Evolutionary conservation across 495 filamentous ascomycete genomes (phyloP).

Genomic region (Rhizodiscina lignyota): DNA sequence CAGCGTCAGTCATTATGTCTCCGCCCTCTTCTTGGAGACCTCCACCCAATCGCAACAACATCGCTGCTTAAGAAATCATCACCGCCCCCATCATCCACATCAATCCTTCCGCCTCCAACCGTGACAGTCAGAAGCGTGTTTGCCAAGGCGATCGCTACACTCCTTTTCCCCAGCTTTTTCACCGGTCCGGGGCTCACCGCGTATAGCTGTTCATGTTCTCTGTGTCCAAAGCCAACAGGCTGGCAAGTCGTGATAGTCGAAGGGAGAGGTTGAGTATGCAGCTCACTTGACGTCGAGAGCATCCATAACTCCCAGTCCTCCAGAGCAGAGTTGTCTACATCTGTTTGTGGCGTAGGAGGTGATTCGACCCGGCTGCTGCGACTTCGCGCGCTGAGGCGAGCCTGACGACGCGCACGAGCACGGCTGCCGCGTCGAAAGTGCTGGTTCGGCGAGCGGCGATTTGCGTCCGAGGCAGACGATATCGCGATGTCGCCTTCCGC

Average conservation of each 20-base stretch:
- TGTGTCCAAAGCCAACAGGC: not conserved
- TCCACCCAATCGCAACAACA: too few relatives aligned
- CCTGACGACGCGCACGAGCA: not conserved
- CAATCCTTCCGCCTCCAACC: too few relatives aligned
- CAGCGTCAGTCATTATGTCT: too few relatives aligned
- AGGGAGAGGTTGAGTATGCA: conserved; percentile 19
- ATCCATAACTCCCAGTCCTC: conserved; percentile 53
- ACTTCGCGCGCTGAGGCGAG: conserved; percentile 4
- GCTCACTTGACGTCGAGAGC: conserved; percentile 30
- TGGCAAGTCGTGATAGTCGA: not conserved
- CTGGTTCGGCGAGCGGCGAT: not conserved
- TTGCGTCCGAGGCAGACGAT: not conserved
- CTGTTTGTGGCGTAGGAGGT: not conserved
- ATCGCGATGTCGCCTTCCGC: not conserved
- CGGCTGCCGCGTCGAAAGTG: not conserved
- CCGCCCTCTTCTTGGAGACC: too few relatives aligned
- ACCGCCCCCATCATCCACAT: too few relatives aligned
- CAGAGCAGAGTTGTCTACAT: conserved; percentile 1
- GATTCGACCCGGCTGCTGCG: not conserved
- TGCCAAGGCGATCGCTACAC: conserved; percentile 48
- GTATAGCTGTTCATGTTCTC: conserved; percentile 22
- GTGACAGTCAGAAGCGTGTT: too few relatives aligned
- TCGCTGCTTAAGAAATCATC: too few relatives aligned
- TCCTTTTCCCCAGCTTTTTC: conserved; percentile 34
- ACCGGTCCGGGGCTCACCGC: conserved; percentile 44